Evolutionary conservation across 2,329 filamentous ascomycete genomes (phyloP), one percentile per base, ranked within the genome.

Genomic region (Basipetospora chlamydospora): DNA sequence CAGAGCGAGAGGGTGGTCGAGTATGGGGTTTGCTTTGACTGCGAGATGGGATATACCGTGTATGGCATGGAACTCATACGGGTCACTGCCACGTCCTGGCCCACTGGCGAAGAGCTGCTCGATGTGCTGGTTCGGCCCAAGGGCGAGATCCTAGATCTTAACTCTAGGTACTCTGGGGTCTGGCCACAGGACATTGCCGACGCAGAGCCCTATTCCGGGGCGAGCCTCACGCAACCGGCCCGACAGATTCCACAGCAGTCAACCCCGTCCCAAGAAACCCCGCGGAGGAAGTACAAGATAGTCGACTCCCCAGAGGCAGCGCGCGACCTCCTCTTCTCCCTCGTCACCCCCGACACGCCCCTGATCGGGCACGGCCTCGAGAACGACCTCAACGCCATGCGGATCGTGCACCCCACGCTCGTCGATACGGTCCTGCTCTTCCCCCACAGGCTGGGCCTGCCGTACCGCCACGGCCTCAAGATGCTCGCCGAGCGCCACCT

Each of bases 21-120:
- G 36, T 70, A 71, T 23, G 83, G 80, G 2, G 75, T 96, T 9
- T 80, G 77, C 44, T 88, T 98, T 48, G 90, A 98, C 54, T 96
- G 90, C 49, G 90, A 98, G 53, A 98, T 98, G 90, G 84, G 83
- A 4, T 96, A 93, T 51, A 98, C 92, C 0, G 82, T 83, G 1
- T 58, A 80, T 34, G 90, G 92, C 0, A 62, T 96, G 44, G 90
- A 98, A 54, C 68, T 98, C 13, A 78, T 96, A 39, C 83, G 90
- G 7, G 58, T 98, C 3, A 96, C 90, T 0, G 87, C 83, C 5
- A 79, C 88, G 3, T 75, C 79, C 8, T 98, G 90, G 87, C 88
- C 88, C 0, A 63, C 67, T 7, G 81, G 83, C 15, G 70, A 77
- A 36, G 67, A 70, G 36, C 56, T 98, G 0, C 61, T 96, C 5